Evolutionary conservation across 2,329 filamentous ascomycete genomes (phyloP).

Genomic region (Sarocladium strictum): DNA sequence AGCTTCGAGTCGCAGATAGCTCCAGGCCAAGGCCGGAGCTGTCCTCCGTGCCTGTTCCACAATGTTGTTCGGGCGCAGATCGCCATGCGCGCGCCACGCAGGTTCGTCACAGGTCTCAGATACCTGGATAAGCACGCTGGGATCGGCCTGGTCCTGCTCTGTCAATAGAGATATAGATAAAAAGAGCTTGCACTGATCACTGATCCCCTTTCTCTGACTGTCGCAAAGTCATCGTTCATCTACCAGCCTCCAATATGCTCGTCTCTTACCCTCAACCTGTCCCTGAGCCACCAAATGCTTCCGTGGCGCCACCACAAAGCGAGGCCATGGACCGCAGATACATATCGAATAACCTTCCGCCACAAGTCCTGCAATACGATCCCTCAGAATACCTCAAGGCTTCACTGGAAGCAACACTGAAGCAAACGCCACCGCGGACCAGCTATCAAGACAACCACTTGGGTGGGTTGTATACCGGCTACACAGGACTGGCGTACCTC

Average conservation of each 20-base stretch:
- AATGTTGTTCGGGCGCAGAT: neutral
- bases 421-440: conserved; percentile 28
- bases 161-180: too few species aligned
- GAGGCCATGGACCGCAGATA: conserved; percentile 21
- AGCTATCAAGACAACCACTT: conserved; percentile 27
- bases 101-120: neutral
- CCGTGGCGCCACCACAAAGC: neutral
- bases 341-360: conserved; percentile 27
- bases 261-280: neutral
- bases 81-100: neutral
- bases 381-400: conserved; percentile 23
- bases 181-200: too few species aligned
- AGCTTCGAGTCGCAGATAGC: neutral
- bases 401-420: conserved; percentile 31
- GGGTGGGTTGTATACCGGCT: conserved; percentile 46
- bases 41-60: neutral
- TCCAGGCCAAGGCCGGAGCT: neutral
- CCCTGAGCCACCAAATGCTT: neutral
- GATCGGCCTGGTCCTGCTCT: neutral
- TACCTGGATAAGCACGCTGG: neutral
- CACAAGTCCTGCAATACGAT: conserved; percentile 21
- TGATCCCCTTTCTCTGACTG: neutral
- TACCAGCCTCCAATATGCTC: neutral
- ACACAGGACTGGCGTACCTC: conserved; percentile 50
- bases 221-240: neutral